Evolutionary conservation across 345 rosid genomes (phyloP), one percentile per base, ranked within the genome.

Genomic region (Dimocarpus longan): DNA sequence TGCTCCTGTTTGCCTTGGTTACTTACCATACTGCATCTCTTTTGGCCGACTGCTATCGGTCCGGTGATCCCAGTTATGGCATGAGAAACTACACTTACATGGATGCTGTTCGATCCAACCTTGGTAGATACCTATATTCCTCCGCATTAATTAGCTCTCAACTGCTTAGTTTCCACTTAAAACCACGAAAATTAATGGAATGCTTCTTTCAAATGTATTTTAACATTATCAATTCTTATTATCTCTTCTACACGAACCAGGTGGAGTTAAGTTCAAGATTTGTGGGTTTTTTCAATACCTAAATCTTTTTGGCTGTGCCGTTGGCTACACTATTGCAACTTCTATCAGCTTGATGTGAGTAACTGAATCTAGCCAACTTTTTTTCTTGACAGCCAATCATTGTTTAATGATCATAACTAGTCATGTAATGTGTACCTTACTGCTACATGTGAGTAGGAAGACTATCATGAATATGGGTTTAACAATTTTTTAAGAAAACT

Each of bases 241-340:
- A 32, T 32, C 37, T 32, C 37, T 32, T 32, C 37, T 32, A 32
- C 37, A 32, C 37, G 3, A 2, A 24, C 5, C 73, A 93, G 98
- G 97, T 79, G 95, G 95, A 66, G 81, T 78, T 68, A 89, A 86
- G 81, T 86, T 88, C 77, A 90, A 86, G 88, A 79, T 85, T 12
- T 93, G 98, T 72, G 97, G 98, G 18, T 74, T 80, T 5, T 80
- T 89, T 82, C 96, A 92, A 80, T 92, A 92, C 82, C 5, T 87
- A 79, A 92, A 89, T 79, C 91, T 93, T 70, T 92, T 92, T 46
- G 98, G 98, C 48, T 73, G 87, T 54, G 81, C 91, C n/a, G 73
- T 93, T 28, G 91, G 98, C 15, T 93, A 92, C 84, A 90, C 94
- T 37, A 93, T 90, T 8, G 98, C 96, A 74, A 84, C 98, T n/a